These are phyloP conservation scores for Colletotrichum camelliae DNA, from an alignment of 2,329 filamentous ascomycete genomes.

Conservation along the genomic window DNA sequence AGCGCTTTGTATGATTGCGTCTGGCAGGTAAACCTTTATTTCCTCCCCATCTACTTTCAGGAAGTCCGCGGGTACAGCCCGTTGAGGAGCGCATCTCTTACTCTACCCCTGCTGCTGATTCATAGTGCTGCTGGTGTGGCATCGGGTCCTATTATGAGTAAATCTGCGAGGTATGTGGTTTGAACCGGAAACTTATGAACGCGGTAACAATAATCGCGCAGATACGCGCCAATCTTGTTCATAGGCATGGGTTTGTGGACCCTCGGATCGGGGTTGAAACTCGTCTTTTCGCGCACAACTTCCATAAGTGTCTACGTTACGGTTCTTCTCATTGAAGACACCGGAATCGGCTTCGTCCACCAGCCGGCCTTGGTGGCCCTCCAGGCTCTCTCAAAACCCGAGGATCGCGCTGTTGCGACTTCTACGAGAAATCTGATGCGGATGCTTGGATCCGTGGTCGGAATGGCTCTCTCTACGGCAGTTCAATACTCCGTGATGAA, in stretches of 20 bases:
- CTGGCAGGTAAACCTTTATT: neutral
- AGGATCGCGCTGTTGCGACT: neutral
- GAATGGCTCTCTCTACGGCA: neutral
- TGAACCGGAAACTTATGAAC: fast-evolving
- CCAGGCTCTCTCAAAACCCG: neutral
- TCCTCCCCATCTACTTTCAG: neutral
- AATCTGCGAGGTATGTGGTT: neutral
- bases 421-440: neutral
- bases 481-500: neutral
- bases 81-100: neutral
- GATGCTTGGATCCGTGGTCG: neutral
- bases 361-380: neutral
- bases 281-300: neutral
- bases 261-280: neutral
- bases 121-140: neutral
- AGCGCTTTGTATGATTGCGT: neutral
- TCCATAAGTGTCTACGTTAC: neutral
- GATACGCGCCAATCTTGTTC: neutral
- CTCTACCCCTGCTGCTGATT: neutral
- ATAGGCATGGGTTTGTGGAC: neutral
- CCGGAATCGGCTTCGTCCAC: neutral
- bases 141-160: neutral
- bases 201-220: neutral
- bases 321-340: neutral
- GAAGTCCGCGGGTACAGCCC: neutral